Conservation (phyloP, 257 asterid genomes). For the Jacaranda mimosifolia region DNA sequence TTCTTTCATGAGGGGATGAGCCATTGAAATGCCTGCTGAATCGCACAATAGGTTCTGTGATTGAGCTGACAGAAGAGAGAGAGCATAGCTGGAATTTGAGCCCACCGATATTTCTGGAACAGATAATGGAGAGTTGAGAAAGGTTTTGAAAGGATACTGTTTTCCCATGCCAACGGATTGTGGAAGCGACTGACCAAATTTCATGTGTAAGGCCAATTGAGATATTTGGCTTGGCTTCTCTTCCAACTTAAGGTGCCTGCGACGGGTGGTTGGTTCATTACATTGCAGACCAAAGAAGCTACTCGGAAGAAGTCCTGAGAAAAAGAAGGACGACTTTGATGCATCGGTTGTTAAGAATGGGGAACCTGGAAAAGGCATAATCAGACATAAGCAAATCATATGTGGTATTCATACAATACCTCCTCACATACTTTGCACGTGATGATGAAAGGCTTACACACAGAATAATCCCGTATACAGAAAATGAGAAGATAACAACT, state of each 20-base stretch:
- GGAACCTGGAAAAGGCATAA: slow-evolving; percentile 49
- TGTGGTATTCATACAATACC: not conserved
- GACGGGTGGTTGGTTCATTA: slow-evolving; percentile 32
- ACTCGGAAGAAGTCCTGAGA: slow-evolving; percentile 46
- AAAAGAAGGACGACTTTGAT: slow-evolving; percentile 47
- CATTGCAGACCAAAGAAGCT: slow-evolving; percentile 49
- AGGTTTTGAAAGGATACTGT: slow-evolving; percentile 37
- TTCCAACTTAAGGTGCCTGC: slow-evolving; percentile 35
- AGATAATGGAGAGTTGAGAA: slow-evolving; percentile 27
- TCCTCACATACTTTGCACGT: not conserved
- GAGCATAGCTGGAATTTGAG: slow-evolving; percentile 58
- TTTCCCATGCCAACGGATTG: slow-evolving; percentile 23
- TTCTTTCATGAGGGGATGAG: slow-evolving; percentile 24
- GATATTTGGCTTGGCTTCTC: slow-evolving; percentile 35
- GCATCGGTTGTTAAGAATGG: slow-evolving; percentile 44
- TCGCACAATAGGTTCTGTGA: slow-evolving; percentile 40
- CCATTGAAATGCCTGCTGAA: slow-evolving; percentile 36
- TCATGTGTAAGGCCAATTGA: slow-evolving; percentile 31
- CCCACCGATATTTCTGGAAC: slow-evolving; percentile 40
- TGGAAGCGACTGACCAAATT: slow-evolving; percentile 30
- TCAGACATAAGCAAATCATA: slow-evolving; percentile 2
- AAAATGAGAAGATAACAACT: not conserved
- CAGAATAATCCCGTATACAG: too few species aligned
- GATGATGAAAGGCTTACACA: not conserved
- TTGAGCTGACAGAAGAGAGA: slow-evolving; percentile 87